Evolutionary conservation across 441 rosid species (phyloP).

Genomic region (Dalechampia spathulata): DNA sequence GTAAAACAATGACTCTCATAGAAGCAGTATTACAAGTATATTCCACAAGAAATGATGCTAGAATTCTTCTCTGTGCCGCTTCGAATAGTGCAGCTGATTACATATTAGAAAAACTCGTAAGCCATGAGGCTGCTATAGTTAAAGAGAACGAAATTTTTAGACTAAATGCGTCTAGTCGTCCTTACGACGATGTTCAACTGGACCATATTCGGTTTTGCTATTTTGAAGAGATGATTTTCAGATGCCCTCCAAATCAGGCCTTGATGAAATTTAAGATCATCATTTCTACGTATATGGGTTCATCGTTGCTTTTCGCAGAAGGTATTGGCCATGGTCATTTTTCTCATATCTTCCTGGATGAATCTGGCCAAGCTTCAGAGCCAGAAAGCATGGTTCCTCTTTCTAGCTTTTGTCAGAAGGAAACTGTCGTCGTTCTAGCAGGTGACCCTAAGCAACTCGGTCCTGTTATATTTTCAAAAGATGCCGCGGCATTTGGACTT

Average conservation of each 20-base stretch:
- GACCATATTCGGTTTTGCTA: conserved; percentile 31
- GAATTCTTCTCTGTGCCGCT: conserved; percentile 44
- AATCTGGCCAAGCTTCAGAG: conserved; percentile 88
- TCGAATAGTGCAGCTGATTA: conserved; percentile 58
- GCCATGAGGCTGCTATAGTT: conserved; percentile 21
- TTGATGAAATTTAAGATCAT: conserved; percentile 40
- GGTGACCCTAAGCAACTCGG: conserved; percentile 88
- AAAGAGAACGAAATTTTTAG: conserved; percentile 40
- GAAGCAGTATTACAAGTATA: conserved; percentile 40
- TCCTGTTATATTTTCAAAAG: conserved; percentile 60
- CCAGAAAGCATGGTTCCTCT: conserved; percentile 70
- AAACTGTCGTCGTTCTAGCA: conserved; percentile 69
- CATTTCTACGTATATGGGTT: conserved; percentile 63
- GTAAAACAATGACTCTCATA: conserved; percentile 46
- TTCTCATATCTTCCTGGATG: conserved; percentile 72
- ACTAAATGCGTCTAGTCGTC: conserved; percentile 39
- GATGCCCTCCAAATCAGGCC: conserved; percentile 37
- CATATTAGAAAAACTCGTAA: conserved; percentile 30
- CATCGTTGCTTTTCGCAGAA: conserved; percentile 54
- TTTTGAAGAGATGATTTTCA: conserved; percentile 30
- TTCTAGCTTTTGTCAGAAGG: conserved; percentile 37
- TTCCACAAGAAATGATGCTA: conserved; percentile 20
- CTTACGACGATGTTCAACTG: conserved; percentile 33
- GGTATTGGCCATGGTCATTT: conserved; percentile 49
- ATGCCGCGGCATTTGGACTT: conserved; percentile 47